Base-by-base conservation (phyloP, 352 stramenopile genomes). In the Plasmopara viticola region DNA sequence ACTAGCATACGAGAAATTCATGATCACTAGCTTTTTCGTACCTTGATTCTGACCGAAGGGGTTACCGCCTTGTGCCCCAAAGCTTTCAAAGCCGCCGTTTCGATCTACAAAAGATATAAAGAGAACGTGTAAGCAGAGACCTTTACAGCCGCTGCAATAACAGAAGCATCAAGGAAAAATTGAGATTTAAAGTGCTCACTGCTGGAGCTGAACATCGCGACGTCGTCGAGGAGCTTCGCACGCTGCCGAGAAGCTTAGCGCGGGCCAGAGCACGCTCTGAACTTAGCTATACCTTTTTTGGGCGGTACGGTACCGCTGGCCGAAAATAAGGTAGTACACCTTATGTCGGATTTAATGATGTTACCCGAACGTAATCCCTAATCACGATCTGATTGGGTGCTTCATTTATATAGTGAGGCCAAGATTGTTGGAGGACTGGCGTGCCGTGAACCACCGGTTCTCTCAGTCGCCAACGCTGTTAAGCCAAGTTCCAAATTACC, bases 401-500 rank as follows among this genome's bases (percentile, higher is more conserved):
- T 5, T 44, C 34, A 17, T n/a, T 2, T 25, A 2, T 14, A 88
- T 91, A 91, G 51, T 85, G 64, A 75, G 59, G 13, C 18, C 62
- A 58, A 89, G 76, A 89, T 46, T 82, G 14, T 15, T 38, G 29
- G 60, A 80, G 70, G 71, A 86, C 75, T 90, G 77, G 75, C 75
- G 68, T 61, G 70, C 73, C 73, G 73, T 67, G 73, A 85, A 84
- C 80, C 80, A 90, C 80, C 80, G 87, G 86, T 88, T 88, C 65
- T 61, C 46, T 44, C 29, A 58, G 20, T 48, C 45, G 41, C 50
- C 53, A 50, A 25, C 20, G 55, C 57, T 60, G 51, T 82, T 82
- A 57, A 45, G 55, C 52, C 73, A 87, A 89, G 81, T 91, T 91
- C 81, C 81, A 87, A 91, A 89, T 91, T 91, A 74, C 75, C 81